Evolutionary conservation across 169 alveolate species (phyloP).

Genomic region (Besnoitia besnoiti): DNA sequence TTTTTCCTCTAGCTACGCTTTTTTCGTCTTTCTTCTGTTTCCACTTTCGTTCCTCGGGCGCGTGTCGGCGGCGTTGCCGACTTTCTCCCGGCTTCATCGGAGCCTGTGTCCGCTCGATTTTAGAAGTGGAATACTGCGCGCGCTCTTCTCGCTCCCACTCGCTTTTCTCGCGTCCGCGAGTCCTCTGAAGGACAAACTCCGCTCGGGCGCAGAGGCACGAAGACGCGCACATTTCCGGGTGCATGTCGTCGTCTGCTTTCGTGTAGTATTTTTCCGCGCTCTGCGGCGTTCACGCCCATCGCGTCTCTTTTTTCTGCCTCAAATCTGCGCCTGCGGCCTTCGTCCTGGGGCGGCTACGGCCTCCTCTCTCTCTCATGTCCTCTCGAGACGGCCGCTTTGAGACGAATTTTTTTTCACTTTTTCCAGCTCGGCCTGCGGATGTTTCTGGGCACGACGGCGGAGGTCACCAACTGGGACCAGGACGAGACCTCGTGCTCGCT

Average conservation of each 20-base stretch:
- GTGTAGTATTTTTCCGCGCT: neutral
- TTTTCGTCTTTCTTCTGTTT: too few species aligned
- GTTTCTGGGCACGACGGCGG: constrained; percentile 89
- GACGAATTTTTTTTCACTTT: constrained; percentile 73
- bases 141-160: neutral
- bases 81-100: neutral
- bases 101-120: neutral
- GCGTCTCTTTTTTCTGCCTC: neutral
- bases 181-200: neutral
- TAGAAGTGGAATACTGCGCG: neutral
- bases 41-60: neutral
- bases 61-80: neutral
- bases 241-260: neutral
- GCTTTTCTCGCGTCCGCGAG: neutral
- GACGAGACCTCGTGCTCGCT: constrained; percentile 81
- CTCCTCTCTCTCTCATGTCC: neutral
- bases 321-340: too few species aligned
- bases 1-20: too few species aligned
- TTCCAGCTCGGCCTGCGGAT: constrained; percentile 84
- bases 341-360: too few species aligned
- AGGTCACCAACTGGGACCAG: constrained; percentile 77
- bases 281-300: neutral
- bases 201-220: neutral
- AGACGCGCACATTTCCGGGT: neutral
- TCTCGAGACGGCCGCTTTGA: neutral